These are phyloP conservation scores for Ustilago xerochloae DNA, from an alignment of 1,284 basidiomycete species.

Conservation along the genomic window DNA sequence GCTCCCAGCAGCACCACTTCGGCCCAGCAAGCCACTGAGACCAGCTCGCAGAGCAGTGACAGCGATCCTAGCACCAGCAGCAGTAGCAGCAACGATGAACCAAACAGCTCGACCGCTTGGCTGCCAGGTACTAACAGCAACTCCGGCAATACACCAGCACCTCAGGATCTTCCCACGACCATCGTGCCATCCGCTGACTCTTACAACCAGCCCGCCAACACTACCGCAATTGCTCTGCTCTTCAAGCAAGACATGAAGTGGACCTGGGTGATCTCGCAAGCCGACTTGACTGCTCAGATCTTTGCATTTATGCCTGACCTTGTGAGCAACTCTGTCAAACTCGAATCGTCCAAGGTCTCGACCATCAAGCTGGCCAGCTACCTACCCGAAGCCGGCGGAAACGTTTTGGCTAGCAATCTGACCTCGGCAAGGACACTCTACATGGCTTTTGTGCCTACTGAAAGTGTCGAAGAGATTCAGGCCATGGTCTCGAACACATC, in stretches of 20 bases:
- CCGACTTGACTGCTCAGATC: slow-evolving; percentile 64
- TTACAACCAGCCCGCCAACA: slow-evolving; percentile 40
- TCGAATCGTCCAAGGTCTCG: slow-evolving; percentile 40
- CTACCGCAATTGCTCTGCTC: slow-evolving; percentile 52
- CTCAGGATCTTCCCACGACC: slow-evolving; percentile 34
- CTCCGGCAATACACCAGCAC: background rate
- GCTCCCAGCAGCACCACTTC: slow-evolving; percentile 25
- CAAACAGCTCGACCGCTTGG: slow-evolving; percentile 9
- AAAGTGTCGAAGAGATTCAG: slow-evolving; percentile 35
- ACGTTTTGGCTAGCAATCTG: slow-evolving; percentile 9
- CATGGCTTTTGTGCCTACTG: slow-evolving; percentile 57
- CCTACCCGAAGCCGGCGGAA: slow-evolving; percentile 12
- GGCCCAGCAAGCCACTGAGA: slow-evolving; percentile 3
- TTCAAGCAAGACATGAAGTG: slow-evolving; percentile 60
- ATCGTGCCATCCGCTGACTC: slow-evolving; percentile 50
- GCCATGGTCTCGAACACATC: slow-evolving; percentile 40
- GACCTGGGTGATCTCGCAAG: slow-evolving; percentile 58
- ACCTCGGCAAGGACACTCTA: slow-evolving; percentile 51
- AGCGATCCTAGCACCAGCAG: background rate
- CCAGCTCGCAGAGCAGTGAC: slow-evolving; percentile 7
- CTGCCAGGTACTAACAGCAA: background rate
- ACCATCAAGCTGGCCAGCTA: slow-evolving; percentile 56
- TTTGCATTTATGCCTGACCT: slow-evolving; percentile 65
- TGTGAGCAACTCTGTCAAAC: slow-evolving; percentile 38
- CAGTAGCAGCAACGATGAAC: slow-evolving; percentile 8